Evolutionary conservation across 305 asterid genomes (phyloP).

Genomic region (Vinca major): DNA sequence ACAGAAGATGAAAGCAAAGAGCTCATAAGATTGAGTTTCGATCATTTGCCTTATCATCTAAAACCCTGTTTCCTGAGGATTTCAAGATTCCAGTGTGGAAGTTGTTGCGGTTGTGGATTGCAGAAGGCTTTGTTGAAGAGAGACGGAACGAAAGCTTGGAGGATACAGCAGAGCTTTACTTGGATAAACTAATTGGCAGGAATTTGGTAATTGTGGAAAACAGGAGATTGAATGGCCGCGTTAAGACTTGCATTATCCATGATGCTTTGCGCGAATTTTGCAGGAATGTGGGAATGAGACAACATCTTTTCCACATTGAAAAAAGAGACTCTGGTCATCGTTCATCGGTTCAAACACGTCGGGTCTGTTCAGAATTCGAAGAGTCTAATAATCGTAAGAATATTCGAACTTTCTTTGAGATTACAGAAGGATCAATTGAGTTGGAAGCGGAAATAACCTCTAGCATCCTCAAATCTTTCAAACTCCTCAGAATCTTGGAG

Average conservation of each 20-base stretch:
- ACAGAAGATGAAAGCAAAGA: conserved; percentile 8
- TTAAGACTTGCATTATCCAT: conserved; percentile 23
- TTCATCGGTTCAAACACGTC: conserved; percentile 10
- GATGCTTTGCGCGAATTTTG: conserved; percentile 21
- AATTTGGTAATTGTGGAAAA: conserved; percentile 18
- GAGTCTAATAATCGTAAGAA: conserved; percentile 7
- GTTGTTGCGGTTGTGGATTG: conserved; percentile 22
- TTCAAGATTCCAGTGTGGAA: conserved; percentile 21
- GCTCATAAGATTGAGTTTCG: conserved; percentile 17
- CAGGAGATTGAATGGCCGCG: conserved; percentile 15
- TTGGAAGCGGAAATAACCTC: conserved; percentile 6
- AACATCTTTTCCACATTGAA: conserved; percentile 17
- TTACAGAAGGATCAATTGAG: conserved; percentile 14
- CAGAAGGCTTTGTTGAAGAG: conserved; percentile 22
- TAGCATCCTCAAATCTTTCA: conserved; percentile 12
- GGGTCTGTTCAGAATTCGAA: conserved; percentile 14
- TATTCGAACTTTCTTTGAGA: conserved; percentile 21
- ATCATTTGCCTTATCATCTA: conserved; percentile 19
- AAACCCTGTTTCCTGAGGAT: conserved; percentile 23
- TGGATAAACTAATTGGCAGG: conserved; percentile 18
- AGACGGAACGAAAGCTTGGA: conserved; percentile 15
- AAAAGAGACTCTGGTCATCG: not conserved
- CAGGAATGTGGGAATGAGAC: conserved; percentile 16
- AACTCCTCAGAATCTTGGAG: conserved; percentile 21
- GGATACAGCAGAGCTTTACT: conserved; percentile 18